A percentile compares a stretch with the other conserved stretches of the same genome.
These are phyloP conservation scores for Climacium dendroides DNA, from an alignment of 225 moss, liverwort and hornwort genomes.

Conservation along the genomic window DNA sequence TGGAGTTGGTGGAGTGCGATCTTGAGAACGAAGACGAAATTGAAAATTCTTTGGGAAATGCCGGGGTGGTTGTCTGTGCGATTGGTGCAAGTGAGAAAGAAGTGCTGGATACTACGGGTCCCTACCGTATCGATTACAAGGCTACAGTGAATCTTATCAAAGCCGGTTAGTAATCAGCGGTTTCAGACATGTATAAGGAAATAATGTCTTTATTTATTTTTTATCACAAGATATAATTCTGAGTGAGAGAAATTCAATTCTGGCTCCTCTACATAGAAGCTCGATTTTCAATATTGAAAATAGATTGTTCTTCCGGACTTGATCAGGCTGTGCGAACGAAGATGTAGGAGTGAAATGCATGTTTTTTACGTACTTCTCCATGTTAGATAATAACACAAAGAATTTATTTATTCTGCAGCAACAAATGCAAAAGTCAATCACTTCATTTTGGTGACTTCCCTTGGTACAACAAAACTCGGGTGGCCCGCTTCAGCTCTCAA, in stretches of 20 bases:
- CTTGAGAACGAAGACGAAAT: conserved; percentile 44
- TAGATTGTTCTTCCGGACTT: neutral
- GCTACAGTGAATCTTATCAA: conserved; percentile 66
- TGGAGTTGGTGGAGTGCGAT: conserved; percentile 65
- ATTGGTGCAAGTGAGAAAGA: conserved; percentile 88
- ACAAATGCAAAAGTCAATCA: conserved; percentile 56
- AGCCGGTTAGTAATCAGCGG: conserved; percentile 34
- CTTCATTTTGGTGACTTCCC: conserved; percentile 78
- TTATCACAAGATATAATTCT: neutral
- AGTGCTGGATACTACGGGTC: conserved; percentile 52
- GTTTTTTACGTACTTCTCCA: neutral
- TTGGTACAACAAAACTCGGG: conserved; percentile 71
- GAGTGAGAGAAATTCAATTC: neutral
- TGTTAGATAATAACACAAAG: neutral
- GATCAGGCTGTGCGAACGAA: neutral
- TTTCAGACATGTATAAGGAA: neutral
- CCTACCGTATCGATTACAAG: conserved; percentile 73
- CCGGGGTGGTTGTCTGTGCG: conserved; percentile 65
- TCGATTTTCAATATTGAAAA: neutral
- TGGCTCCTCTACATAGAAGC: neutral
- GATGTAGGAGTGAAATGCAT: neutral
- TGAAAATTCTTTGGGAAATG: conserved; percentile 56
- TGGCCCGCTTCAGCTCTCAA: conserved; percentile 81
- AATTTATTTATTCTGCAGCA: conserved; percentile 33
- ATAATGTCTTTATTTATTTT: neutral